A percentile compares a stretch with the other conserved stretches of the same genome.
Evolutionary conservation across 345 rosid species (phyloP).

Genomic region (Camelina neglecta): DNA sequence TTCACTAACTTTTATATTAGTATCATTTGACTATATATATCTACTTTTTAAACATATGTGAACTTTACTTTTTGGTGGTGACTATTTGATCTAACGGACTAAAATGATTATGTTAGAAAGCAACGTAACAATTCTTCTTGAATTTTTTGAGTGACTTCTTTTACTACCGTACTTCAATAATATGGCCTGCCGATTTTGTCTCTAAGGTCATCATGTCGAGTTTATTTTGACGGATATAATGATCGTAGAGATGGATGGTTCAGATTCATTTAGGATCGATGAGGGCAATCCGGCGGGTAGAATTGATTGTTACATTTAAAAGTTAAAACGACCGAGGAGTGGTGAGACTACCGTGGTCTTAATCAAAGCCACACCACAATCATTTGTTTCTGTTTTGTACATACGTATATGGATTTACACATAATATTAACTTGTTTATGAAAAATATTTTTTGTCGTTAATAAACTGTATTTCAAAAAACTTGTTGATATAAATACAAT

Average conservation of each 20-base stretch:
- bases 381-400: not conserved
- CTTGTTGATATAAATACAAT: not conserved
- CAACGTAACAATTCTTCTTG: conserved; percentile 27
- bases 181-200: conserved; percentile 38
- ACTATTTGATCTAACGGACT: conserved; percentile 26
- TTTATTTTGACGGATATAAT: conserved; percentile 22
- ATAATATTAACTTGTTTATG: too few relatives aligned
- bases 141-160: conserved; percentile 14
- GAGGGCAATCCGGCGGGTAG: conserved; percentile 42
- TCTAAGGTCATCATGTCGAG: conserved; percentile 48
- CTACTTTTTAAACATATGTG: conserved; percentile 4
- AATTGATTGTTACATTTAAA: conserved; percentile 29
- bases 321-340: conserved; percentile 28
- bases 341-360: conserved; percentile 37
- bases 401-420: not conserved
- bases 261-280: conserved; percentile 11
- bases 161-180: conserved; percentile 17
- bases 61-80: conserved; percentile 18
- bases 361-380: conserved; percentile 20
- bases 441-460: not conserved
- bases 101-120: conserved; percentile 36
- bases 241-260: conserved; percentile 35
- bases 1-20: conserved; percentile 19
- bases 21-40: conserved; percentile 2
- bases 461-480: not conserved